Evolutionary conservation across 805 yeast species (phyloP).

Genomic region (Candida sonorensis): DNA sequence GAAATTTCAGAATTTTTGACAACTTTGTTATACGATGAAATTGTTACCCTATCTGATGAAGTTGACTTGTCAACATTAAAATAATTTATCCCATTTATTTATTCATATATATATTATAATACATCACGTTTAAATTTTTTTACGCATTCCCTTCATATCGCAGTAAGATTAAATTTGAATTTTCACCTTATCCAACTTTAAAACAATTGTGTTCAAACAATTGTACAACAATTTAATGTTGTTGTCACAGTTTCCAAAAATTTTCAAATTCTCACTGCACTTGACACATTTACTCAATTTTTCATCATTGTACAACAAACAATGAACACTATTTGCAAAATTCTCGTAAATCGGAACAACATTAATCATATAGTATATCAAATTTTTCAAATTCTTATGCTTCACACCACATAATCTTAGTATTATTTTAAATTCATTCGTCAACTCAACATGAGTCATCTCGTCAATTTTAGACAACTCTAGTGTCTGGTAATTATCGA

Average conservation of each 20-base stretch:
- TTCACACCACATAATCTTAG: constrained; percentile 10
- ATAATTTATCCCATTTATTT: constrained; percentile 1
- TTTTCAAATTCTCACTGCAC: background rate
- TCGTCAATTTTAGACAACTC: constrained; percentile 7
- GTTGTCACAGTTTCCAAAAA: background rate
- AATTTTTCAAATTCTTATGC: constrained; percentile 9
- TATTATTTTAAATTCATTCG: constrained; percentile 10
- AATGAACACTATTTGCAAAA: constrained; percentile 9
- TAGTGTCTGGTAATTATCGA: constrained; percentile 5
- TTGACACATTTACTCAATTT: constrained; percentile 1
- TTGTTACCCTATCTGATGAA: constrained; percentile 39
- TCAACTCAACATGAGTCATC: constrained; percentile 8
- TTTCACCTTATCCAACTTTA: background rate
- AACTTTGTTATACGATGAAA: constrained; percentile 67
- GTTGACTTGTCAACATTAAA: constrained; percentile 27
- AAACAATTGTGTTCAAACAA: no score
- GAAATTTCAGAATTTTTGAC: constrained; percentile 75
- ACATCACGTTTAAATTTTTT: no score
- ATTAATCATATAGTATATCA: constrained; percentile 10
- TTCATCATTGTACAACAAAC: constrained; percentile 7
- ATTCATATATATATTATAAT: no score
- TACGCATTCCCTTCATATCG: no score
- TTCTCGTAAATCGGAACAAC: constrained; percentile 11
- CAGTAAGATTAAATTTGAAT: no score
- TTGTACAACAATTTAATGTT: no score